These are phyloP conservation scores for Ceratocystis papillata DNA, from an alignment of 2,329 filamentous ascomycete species.

Conservation along the genomic window DNA sequence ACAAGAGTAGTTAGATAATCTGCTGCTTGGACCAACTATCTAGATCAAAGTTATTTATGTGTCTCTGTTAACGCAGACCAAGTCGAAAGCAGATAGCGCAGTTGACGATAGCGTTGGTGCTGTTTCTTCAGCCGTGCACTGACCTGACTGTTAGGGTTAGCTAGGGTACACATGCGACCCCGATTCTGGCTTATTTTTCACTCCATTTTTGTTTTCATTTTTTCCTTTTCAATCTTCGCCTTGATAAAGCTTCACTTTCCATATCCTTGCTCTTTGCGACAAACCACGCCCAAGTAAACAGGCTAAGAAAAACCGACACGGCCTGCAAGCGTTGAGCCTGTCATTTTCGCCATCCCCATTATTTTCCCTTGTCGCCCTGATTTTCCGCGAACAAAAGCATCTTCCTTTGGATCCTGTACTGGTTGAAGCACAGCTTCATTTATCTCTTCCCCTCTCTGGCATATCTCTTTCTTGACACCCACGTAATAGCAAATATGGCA, in stretches of 20 bases:
- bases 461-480: neutral
- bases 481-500: conserved; percentile 15
- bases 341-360: neutral
- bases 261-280: conserved; percentile 13
- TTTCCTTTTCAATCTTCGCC: conserved; percentile 3
- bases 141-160: neutral
- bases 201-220: neutral
- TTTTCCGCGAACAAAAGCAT: no score
- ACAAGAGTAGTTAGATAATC: no score
- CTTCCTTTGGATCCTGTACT: no score
- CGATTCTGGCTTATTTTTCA: neutral
- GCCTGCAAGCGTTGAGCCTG: neutral
- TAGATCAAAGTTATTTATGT: no score
- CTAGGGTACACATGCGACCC: neutral
- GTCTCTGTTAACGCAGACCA: no score
- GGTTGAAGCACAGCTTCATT: neutral
- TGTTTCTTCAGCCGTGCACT: no score
- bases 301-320: no score
- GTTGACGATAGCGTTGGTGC: no score
- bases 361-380: neutral
- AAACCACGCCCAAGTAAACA: conserved; percentile 6
- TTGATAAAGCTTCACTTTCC: neutral
- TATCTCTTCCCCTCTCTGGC: neutral
- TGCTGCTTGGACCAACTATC: no score
- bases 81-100: no score